phyloP scores from a whole-genome alignment of 202 grass and related monocot species.

The Hordeum pubiflorum region DNA sequence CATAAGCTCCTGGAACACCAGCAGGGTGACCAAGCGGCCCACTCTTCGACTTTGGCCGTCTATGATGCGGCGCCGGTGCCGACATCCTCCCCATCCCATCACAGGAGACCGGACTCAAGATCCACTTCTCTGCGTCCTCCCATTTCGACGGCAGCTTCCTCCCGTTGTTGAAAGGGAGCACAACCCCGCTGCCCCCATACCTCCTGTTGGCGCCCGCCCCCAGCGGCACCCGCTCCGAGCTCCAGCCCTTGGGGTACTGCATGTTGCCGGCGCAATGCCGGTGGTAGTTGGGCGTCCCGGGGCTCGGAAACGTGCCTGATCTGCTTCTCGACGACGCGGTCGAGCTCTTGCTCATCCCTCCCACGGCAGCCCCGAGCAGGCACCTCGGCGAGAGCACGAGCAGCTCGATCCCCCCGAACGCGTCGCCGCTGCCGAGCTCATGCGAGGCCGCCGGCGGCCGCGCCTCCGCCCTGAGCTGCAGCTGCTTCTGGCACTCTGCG shows the following conservation, averaged over 20 bases:
- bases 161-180: constrained; percentile 82
- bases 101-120: constrained; percentile 70
- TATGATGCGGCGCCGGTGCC: constrained; percentile 48
- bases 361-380: constrained; percentile 27
- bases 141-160: constrained; percentile 93
- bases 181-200: constrained; percentile 45
- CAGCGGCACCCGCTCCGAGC: constrained; percentile 76
- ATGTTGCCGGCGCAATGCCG: constrained; percentile 41
- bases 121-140: constrained; percentile 99
- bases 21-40: constrained; percentile 67
- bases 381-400: constrained; percentile 52
- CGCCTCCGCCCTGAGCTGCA: constrained; percentile 42
- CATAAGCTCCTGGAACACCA: constrained; percentile 37
- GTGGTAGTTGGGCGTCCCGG: constrained; percentile 71
- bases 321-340: constrained; percentile 68
- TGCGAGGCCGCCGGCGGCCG: neutral
- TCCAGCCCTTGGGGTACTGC: constrained; percentile 90
- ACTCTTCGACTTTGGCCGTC: constrained; percentile 91
- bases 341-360: constrained; percentile 82
- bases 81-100: constrained; percentile 58
- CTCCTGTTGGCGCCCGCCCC: constrained; percentile 32
- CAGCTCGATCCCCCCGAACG: constrained; percentile 27
- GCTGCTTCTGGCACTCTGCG: constrained; percentile 66
- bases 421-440: constrained; percentile 24
- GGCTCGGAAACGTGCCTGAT: constrained; percentile 84